Conservation (phyloP, 257 asterid species). For the Ballota nigra region DNA sequence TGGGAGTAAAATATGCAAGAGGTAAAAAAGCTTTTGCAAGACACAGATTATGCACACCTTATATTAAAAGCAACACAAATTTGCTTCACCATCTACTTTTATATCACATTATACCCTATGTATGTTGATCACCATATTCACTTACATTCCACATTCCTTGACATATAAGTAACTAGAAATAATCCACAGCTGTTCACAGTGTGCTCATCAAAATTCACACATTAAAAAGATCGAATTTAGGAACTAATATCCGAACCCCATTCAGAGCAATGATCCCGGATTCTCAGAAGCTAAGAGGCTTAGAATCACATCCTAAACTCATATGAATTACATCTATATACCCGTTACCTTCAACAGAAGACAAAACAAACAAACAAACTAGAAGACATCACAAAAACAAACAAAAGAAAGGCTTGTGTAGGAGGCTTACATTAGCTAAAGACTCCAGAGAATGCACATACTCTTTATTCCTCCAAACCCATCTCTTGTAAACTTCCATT, state of each 20-base stretch:
- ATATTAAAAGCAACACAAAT: neutral
- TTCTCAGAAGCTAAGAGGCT: constrained; percentile 15
- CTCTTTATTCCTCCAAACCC: constrained; percentile 80
- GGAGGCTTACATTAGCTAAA: constrained; percentile 74
- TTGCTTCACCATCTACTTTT: neutral
- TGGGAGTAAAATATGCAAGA: neutral
- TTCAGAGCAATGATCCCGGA: neutral
- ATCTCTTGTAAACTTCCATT: constrained; percentile 94
- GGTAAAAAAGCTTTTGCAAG: neutral
- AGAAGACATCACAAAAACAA: neutral
- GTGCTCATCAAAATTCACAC: neutral
- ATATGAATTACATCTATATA: neutral
- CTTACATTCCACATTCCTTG: neutral
- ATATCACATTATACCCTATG: neutral
- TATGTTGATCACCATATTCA: neutral
- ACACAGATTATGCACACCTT: neutral
- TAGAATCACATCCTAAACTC: neutral
- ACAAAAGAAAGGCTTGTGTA: neutral
- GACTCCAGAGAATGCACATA: constrained; percentile 85
- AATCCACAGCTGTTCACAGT: neutral
- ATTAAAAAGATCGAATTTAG: neutral
- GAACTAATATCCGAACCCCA: neutral
- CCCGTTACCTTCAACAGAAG: neutral
- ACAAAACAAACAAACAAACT: neutral
- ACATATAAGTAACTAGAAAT: neutral